These are phyloP conservation scores for Thielaviopsis ethacetica DNA, from an alignment of 2,329 filamentous ascomycete species.

Conservation along the genomic window DNA sequence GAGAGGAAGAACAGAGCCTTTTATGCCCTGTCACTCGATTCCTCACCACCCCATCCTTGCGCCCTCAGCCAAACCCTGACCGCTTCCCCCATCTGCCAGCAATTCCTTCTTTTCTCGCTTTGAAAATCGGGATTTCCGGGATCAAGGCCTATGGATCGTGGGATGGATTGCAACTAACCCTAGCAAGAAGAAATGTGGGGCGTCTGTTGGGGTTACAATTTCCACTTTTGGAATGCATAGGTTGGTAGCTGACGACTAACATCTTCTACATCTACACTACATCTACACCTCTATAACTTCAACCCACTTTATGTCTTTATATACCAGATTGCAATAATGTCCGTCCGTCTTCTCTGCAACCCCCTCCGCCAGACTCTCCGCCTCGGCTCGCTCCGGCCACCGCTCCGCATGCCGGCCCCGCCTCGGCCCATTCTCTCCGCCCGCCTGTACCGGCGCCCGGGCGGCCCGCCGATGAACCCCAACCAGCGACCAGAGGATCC, in stretches of 20 bases:
- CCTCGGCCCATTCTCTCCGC: too few relatives aligned
- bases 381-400: background rate
- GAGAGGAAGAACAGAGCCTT: too few relatives aligned
- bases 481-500: conserved; percentile 7
- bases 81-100: background rate
- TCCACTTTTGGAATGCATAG: background rate
- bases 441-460: conserved; percentile 1
- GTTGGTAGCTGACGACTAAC: too few relatives aligned
- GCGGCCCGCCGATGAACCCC: conserved; percentile 9
- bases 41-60: background rate
- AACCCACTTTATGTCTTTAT: too few relatives aligned
- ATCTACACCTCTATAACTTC: too few relatives aligned
- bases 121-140: background rate
- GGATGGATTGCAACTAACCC: background rate
- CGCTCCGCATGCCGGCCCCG: background rate
- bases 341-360: too few relatives aligned
- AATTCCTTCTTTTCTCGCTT: background rate
- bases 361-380: background rate
- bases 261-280: too few relatives aligned
- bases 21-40: background rate
- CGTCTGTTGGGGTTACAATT: background rate
- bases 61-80: background rate
- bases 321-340: too few relatives aligned
- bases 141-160: background rate
- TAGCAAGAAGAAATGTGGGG: background rate